Conservation (phyloP, 371 early-diverging fungal genomes). For the Chytridium lagenaria region DNA sequence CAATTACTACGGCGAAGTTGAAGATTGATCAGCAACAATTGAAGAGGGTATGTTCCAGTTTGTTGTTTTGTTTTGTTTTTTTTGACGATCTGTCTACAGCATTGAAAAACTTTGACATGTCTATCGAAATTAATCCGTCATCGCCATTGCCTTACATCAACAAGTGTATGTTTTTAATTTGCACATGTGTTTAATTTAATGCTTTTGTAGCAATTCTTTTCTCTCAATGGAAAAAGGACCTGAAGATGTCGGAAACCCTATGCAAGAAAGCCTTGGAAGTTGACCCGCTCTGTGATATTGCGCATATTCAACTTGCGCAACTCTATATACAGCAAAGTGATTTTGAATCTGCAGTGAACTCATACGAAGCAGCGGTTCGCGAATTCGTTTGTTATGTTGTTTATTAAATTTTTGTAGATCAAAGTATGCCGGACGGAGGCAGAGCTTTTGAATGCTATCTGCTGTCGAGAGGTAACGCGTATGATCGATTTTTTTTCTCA, state of each 20-base stretch:
- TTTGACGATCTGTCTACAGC: slow-evolving; percentile 46
- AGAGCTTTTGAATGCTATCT: slow-evolving; percentile 86
- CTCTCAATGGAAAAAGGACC: slow-evolving; percentile 81
- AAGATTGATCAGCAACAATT: slow-evolving; percentile 84
- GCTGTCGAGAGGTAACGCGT: slow-evolving; percentile 62
- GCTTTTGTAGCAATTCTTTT: slow-evolving; percentile 66
- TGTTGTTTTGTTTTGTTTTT: not conserved
- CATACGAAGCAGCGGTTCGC: slow-evolving; percentile 79
- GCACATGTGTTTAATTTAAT: not conserved
- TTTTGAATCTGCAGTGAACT: slow-evolving; percentile 78
- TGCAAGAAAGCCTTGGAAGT: slow-evolving; percentile 84
- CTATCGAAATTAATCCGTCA: slow-evolving; percentile 69
- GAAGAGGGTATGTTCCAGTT: slow-evolving; percentile 61
- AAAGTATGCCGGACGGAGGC: slow-evolving; percentile 72
- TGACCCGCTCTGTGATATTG: slow-evolving; percentile 95
- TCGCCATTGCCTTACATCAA: slow-evolving; percentile 95
- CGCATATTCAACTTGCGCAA: slow-evolving; percentile 91
- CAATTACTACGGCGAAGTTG: slow-evolving; percentile 96
- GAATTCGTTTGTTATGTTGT: not conserved
- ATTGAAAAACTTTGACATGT: slow-evolving; percentile 76
- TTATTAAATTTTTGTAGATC: slow-evolving; percentile 9
- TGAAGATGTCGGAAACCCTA: slow-evolving; percentile 74
- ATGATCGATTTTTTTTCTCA: not conserved
- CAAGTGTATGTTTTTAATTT: slow-evolving; percentile 64
- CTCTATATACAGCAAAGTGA: slow-evolving; percentile 83